Evolutionary conservation across 2,329 filamentous ascomycete genomes (phyloP).

Genomic region (Neospermospora avenae): DNA sequence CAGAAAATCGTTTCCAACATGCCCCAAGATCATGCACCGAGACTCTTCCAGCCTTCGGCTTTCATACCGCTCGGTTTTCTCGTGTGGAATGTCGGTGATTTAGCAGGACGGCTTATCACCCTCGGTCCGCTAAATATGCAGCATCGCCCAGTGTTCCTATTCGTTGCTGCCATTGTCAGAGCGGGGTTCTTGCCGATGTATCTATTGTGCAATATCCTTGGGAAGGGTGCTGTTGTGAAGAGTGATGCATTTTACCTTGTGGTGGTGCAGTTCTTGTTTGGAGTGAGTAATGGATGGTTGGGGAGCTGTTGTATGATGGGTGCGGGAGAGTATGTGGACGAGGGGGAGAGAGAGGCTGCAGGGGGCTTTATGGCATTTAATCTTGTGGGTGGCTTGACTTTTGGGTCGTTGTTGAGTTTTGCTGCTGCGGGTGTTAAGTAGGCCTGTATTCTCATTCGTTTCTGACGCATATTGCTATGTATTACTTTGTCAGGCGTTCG

Average conservation of each 20-base stretch:
- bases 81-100: conserved; percentile 89
- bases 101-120: conserved; percentile 71
- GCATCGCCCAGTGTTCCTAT: conserved; percentile 62
- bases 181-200: conserved; percentile 79
- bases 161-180: conserved; percentile 63
- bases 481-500: too few relatives aligned
- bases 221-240: conserved; percentile 66
- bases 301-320: conserved; percentile 91
- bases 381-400: conserved; percentile 78
- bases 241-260: conserved; percentile 89
- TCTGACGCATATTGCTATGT: too few relatives aligned
- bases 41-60: conserved; percentile 65
- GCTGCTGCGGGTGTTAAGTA: conserved; percentile 46
- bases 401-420: conserved; percentile 90
- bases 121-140: conserved; percentile 54
- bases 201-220: conserved; percentile 81
- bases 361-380: conserved; percentile 93
- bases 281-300: conserved; percentile 82
- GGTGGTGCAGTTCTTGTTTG: conserved; percentile 79
- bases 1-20: conserved; percentile 55
- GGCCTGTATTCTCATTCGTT: too few relatives aligned
- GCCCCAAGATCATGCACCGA: conserved; percentile 41
- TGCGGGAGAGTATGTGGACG: conserved; percentile 74
- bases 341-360: conserved; percentile 79
- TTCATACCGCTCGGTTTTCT: conserved; percentile 92